Evolutionary conservation across 768 basidiomycete genomes (phyloP), one percentile per base, ranked within the genome.

Genomic region (Hypsizygus marmoreus): DNA sequence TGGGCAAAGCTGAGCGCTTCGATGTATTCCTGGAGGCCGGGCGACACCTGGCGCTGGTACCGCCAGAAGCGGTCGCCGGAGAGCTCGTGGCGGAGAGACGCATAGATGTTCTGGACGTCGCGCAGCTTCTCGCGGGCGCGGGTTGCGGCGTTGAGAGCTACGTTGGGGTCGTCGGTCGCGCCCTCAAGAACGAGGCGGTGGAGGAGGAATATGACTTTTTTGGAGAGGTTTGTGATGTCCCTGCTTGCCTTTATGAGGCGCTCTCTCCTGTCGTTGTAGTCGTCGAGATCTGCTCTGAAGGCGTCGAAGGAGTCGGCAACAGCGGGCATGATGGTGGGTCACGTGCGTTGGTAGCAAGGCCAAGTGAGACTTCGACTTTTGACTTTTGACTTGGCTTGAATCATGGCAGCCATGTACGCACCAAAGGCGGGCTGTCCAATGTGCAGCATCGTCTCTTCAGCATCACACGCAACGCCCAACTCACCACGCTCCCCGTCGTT

Each of bases 21-120:
- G 52, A 97, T 91, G 67, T 93, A 98, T 68, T 98, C 97, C 65
- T 98, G 94, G 22, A 98, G 67, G 3, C 95, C 84, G 1, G 86
- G 82, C 5, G 88, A 88, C 44, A 91, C 70, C 51, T 85, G 79
- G 25, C 79, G 77, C 57, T 88, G 78, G 63, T 87, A 83, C 37
- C 83, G 76, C 89, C 91, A 93, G 65, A 86, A 93, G 28, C 70
- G 75, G 39, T 86, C 82, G 9, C 80, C 84, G 29, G 66, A 67
- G 7, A 95, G 66, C 50, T 92, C 87, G 2, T 67, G 66, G 45
- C 72, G 69, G 47, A 97, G 72, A 17, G 65, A 62, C 4, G 77
- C 80, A 50, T 92, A 91, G 26, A 89, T 67, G 6, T 50, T 54
- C 51, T 80, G 79, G 13, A 94, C 80, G 55, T 91, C 85, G 6